Conservation (phyloP, 192 early-diverging fungal species). For the Jimgerdemannia lactiflua region DNA sequence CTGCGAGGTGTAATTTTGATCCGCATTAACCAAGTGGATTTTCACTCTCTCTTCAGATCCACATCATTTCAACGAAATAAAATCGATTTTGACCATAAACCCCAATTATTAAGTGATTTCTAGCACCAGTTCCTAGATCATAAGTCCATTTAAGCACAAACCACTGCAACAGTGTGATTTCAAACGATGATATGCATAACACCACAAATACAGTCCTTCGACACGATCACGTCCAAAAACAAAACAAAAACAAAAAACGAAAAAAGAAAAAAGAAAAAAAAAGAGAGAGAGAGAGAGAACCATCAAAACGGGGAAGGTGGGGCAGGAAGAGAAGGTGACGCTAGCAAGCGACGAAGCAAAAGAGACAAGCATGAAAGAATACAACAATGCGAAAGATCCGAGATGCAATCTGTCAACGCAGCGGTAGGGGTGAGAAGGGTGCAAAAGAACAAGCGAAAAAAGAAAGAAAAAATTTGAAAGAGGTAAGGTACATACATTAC, state of each 20-base stretch:
- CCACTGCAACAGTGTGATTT: background rate
- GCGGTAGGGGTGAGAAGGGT: background rate
- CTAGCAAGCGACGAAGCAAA: background rate
- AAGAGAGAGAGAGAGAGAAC: background rate
- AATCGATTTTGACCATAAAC: no score
- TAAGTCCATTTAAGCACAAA: no score
- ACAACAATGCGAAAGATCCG: no score
- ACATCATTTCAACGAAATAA: no score
- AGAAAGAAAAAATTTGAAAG: background rate
- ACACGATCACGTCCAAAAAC: background rate
- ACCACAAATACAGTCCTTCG: background rate
- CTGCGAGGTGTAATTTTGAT: no score
- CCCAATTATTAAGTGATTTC: no score
- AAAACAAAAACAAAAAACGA: background rate
- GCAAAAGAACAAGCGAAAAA: background rate
- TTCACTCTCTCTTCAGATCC: no score
- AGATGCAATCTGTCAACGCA: background rate
- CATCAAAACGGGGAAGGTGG: background rate
- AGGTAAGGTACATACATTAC: no score
- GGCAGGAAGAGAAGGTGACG: background rate
- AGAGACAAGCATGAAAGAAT: background rate
- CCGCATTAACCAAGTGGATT: no score
- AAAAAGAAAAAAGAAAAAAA: background rate
- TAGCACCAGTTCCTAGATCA: no score
- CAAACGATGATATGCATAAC: background rate